A percentile compares a stretch with the other conserved stretches of the same genome.
These are phyloP conservation scores for Phylloboletellus chloephorus DNA, from an alignment of 1,284 basidiomycete genomes.

Conservation along the genomic window DNA sequence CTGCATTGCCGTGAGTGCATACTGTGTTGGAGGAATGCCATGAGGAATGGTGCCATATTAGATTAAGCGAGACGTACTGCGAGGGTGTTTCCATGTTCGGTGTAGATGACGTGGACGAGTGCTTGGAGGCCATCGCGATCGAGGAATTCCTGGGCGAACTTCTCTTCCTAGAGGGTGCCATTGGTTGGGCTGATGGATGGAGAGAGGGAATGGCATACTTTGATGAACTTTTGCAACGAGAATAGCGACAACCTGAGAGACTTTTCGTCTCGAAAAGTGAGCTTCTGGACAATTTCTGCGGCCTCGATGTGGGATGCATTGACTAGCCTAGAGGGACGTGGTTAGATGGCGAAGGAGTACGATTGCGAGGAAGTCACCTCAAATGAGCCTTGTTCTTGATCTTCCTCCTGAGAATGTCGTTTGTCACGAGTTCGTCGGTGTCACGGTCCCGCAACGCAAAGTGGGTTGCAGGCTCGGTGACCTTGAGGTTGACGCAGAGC, in stretches of 20 bases:
- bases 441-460: slow-evolving; percentile 85
- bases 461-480: slow-evolving; percentile 75
- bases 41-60: slow-evolving; percentile 6
- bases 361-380: slow-evolving; percentile 50
- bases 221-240: slow-evolving; percentile 80
- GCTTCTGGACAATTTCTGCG: slow-evolving; percentile 70
- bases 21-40: slow-evolving; percentile 40
- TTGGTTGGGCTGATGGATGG: slow-evolving; percentile 1
- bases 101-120: slow-evolving; percentile 70
- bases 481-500: slow-evolving; percentile 74
- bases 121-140: slow-evolving; percentile 70
- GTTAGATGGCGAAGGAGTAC: slow-evolving; percentile 5
- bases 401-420: slow-evolving; percentile 79
- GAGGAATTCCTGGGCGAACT: slow-evolving; percentile 84
- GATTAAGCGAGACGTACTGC: slow-evolving; percentile 49
- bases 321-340: slow-evolving; percentile 52
- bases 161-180: slow-evolving; percentile 60
- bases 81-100: slow-evolving; percentile 76
- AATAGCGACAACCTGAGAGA: slow-evolving; percentile 67
- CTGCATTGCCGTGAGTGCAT: slow-evolving; percentile 80
- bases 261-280: slow-evolving; percentile 58
- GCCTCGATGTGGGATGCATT: slow-evolving; percentile 81
- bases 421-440: slow-evolving; percentile 84
- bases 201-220: slow-evolving; percentile 35
- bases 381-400: slow-evolving; percentile 75